Evolutionary conservation across 371 early-diverging fungal genomes (phyloP).

Genomic region (Mucor ambiguus): DNA sequence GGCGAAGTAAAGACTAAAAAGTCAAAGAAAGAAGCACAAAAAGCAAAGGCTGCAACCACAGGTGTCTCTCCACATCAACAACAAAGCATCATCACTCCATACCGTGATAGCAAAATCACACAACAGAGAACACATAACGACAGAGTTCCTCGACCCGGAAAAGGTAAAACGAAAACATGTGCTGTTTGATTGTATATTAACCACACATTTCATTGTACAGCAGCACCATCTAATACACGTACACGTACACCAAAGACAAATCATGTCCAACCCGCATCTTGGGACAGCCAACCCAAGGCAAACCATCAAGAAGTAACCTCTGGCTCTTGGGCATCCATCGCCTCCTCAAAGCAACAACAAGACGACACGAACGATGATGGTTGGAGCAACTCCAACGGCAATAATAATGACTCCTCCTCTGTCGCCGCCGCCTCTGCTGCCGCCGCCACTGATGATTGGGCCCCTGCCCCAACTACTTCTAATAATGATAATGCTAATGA

Average conservation of each 20-base stretch:
- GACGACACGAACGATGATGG: conserved; percentile 13
- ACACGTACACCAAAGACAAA: conserved; percentile 27
- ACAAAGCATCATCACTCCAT: conserved; percentile 22
- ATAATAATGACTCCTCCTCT: conserved; percentile 10
- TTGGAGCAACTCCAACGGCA: conserved; percentile 20
- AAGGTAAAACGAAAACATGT: conserved; percentile 20
- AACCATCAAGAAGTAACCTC: conserved; percentile 15
- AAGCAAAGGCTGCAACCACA: conserved; percentile 39
- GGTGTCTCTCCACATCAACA: conserved; percentile 29
- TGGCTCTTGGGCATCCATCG: conserved; percentile 50
- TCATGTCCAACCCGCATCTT: conserved; percentile 17
- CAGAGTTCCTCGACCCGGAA: conserved; percentile 31
- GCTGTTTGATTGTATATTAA: not conserved
- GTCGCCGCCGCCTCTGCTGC: not conserved
- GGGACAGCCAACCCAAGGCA: conserved; percentile 26
- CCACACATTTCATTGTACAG: not conserved
- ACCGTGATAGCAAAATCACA: conserved; percentile 27
- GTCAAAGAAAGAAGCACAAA: conserved; percentile 52
- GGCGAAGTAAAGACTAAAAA: conserved; percentile 91
- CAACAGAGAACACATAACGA: conserved; percentile 29
- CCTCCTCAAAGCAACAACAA: conserved; percentile 34
- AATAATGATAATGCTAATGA: conserved; percentile 17
- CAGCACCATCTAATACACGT: conserved; percentile 16
- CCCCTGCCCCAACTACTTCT: conserved; percentile 12
- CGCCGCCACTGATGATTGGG: conserved; percentile 23